Base-by-base conservation (phyloP, 306 rosid genomes). In the Vigna angularis region DNA sequence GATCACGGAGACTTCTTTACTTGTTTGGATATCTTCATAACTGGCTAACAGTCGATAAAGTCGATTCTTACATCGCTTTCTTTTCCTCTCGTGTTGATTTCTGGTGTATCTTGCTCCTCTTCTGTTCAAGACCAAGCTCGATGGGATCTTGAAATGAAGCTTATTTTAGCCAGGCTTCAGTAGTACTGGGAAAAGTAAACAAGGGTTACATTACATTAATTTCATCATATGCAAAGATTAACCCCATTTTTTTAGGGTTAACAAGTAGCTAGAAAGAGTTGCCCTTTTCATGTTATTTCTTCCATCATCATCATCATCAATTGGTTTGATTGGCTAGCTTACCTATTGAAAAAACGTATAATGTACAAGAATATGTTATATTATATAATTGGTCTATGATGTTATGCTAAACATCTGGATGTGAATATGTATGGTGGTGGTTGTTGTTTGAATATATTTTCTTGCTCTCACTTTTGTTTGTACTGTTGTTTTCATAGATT, bases 111-210 rank as follows among this genome's bases (percentile, higher is more conserved):
- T 67, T 18, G 36, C 72, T 51, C 84, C 75, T 49, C 52, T 26
- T 79, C 57, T 45, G 38, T 42, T 82, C 65, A 64, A 72, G 28
- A 73, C 76, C 57, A 76, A 83, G 47, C 47, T 42, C 47, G 85
- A 64, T 83, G 81, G 83, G 78, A 66, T 78, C 49, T 68, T 8
- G 50, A 68, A 79, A 66, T 75, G 93, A 85, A 87, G 93, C 86
- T 81, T 85, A 80, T 86, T 85, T 87, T 78, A 85, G 79, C 71
- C 80, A 73, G 79, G 89, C 87, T 86, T 86, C 87, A 36, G 17
- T 12, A 76, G 51, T 64, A 72, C 71, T 69, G 38, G 40, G 67
- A 66, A 28, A 63, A 34, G 38, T 34, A 55, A 77, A 74, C 70
- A 79, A 64, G 81, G 72, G 62, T 70, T 71, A 79, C 38, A 30